Evolutionary conservation across 2,329 filamentous ascomycete genomes (phyloP).

Genomic region (Lasiodiplodia sp.): DNA sequence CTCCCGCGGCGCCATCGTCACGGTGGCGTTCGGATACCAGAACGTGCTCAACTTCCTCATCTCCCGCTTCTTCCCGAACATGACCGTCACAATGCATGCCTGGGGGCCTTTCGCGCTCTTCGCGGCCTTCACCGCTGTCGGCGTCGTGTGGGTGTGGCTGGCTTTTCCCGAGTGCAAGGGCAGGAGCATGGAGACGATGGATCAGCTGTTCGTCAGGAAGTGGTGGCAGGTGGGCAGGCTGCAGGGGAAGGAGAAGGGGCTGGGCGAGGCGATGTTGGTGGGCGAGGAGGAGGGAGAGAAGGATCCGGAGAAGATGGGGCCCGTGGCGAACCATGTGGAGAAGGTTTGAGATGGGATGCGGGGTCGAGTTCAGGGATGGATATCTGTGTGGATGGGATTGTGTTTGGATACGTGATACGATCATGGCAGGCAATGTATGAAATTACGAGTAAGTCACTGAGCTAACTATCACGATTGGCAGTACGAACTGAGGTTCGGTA

Average conservation of each 20-base stretch:
- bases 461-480: too few species aligned
- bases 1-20: constrained; percentile 2
- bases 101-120: constrained; percentile 14
- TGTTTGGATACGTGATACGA: too few species aligned
- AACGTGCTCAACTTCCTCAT: constrained; percentile 15
- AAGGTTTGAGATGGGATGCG: background rate
- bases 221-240: constrained; percentile 5
- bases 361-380: too few species aligned
- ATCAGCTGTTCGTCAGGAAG: background rate
- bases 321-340: background rate
- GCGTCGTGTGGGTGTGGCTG: constrained; percentile 7
- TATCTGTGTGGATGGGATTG: background rate
- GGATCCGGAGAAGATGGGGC: background rate
- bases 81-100: constrained; percentile 1
- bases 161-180: constrained; percentile 12
- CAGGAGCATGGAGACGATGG: constrained; percentile 9
- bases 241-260: background rate
- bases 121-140: background rate
- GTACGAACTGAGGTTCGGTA: too few species aligned
- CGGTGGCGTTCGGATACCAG: constrained; percentile 4
- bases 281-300: background rate
- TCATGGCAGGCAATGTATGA: too few species aligned
- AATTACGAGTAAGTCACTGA: too few species aligned
- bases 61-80: constrained; percentile 13
- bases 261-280: background rate